Conservation (phyloP, 129 eudicot genomes). For the Flaveria brownii region DNA sequence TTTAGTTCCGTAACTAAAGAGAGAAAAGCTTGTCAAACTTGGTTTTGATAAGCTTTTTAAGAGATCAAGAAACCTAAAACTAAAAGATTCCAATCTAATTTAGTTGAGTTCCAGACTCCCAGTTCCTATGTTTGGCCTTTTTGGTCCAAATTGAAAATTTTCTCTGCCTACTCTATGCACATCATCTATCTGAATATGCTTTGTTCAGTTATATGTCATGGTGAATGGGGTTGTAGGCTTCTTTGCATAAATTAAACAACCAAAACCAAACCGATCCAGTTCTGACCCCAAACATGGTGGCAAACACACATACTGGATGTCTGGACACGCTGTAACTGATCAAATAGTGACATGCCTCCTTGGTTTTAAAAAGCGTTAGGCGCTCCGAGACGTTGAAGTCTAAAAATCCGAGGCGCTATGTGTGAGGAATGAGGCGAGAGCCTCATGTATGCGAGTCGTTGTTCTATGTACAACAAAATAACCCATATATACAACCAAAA, state of each 20-base stretch:
- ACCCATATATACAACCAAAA: too few species aligned
- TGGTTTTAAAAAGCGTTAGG: too few species aligned
- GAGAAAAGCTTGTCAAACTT: too few species aligned
- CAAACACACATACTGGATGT: background rate
- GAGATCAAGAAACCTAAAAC: too few species aligned
- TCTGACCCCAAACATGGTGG: background rate
- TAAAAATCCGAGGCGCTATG: too few species aligned
- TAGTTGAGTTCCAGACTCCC: background rate
- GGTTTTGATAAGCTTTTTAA: too few species aligned
- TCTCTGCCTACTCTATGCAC: background rate
- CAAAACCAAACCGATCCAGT: background rate
- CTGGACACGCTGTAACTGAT: background rate
- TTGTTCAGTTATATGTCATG: constrained; percentile 9
- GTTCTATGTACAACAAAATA: too few species aligned
- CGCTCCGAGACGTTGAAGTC: too few species aligned
- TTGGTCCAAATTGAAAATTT: background rate
- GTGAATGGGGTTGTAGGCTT: background rate
- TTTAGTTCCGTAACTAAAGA: background rate
- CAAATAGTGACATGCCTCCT: background rate
- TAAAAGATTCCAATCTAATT: background rate
- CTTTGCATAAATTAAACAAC: background rate
- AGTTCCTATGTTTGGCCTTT: background rate
- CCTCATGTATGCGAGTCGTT: too few species aligned
- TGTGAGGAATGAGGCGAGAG: too few species aligned
- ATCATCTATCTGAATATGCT: background rate